Conservation (phyloP, 2,329 filamentous ascomycete species). For the Claviceps sp. region DNA sequence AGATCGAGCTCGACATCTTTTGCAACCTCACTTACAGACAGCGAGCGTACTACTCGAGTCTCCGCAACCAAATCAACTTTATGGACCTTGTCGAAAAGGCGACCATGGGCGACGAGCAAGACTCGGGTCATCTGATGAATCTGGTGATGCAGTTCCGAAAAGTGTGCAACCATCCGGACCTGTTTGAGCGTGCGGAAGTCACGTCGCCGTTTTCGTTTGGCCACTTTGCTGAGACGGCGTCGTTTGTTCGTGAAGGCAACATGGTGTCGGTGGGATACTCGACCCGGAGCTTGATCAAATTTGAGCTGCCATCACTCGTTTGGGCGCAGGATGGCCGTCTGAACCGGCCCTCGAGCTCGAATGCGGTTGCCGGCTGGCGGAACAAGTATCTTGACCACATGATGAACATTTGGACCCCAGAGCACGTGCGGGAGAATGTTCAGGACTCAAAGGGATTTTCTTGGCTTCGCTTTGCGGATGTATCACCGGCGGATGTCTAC, state of each 20-base stretch:
- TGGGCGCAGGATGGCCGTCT: slow-evolving; percentile 70
- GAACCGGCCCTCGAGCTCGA: slow-evolving; percentile 58
- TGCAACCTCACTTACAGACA: slow-evolving; percentile 95
- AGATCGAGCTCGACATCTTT: slow-evolving; percentile 93
- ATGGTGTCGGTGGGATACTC: slow-evolving; percentile 77
- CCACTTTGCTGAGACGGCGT: slow-evolving; percentile 90
- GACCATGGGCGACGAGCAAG: slow-evolving; percentile 83
- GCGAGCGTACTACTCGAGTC: slow-evolving; percentile 79
- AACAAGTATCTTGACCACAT: slow-evolving; percentile 64
- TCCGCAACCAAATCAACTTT: slow-evolving; percentile 95
- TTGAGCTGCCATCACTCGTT: slow-evolving; percentile 67
- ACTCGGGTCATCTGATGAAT: slow-evolving; percentile 96
- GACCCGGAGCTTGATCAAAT: slow-evolving; percentile 74
- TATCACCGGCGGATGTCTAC: slow-evolving; percentile 60
- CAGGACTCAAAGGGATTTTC: slow-evolving; percentile 59
- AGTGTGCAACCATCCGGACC: slow-evolving; percentile 94
- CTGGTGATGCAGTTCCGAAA: slow-evolving; percentile 99
- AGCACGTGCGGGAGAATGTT: slow-evolving; percentile 56
- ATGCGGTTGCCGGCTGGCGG: slow-evolving; percentile 64
- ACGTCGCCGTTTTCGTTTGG: slow-evolving; percentile 71
- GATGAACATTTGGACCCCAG: slow-evolving; percentile 82
- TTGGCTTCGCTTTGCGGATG: slow-evolving; percentile 78
- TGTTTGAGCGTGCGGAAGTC: slow-evolving; percentile 91
- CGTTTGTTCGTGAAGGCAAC: slow-evolving; percentile 79
- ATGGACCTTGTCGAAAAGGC: slow-evolving; percentile 98